Evolutionary conservation across 148 eudicot species (phyloP), one percentile per base, ranked within the genome.

Genomic region (Diospyros lotus): DNA sequence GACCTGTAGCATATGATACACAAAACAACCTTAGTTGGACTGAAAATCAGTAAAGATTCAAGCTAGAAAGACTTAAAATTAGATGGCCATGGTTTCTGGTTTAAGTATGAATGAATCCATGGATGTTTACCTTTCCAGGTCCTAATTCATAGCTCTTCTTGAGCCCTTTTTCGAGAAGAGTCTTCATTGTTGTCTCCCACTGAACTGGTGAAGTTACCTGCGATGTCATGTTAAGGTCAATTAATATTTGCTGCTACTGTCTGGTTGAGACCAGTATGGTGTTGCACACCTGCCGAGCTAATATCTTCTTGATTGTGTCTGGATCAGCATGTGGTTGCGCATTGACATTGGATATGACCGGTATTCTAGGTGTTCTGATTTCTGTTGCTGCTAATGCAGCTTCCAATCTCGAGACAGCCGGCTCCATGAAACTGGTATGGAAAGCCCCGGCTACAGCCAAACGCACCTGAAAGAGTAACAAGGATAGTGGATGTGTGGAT

Each of bases 121-220:
- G 59, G 12, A 55, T 7, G 14, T 68, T 9, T 84, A 87, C 98
- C 97, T 91, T 94, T 86, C 98, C 98, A 44, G 95, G 98, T 77
- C 97, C 98, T 73, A 91, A 72, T 79, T 94, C 97, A 45, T 91
- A 91, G 87, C 95, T 90, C 85, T 90, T 94, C 61, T 81, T 84
- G 82, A 94, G 76, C 61, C 97, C 98, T 82, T 79, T 83, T 73
- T 75, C 69, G 6, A 94, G 81, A 70, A 94, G 84, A 58, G 90
- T 88, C 81, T 88, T 91, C 82, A 91, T 77, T 15, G 97, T 91
- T 63, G 95, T 88, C 80, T 94, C 98, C 98, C 97, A 91, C 78
- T 94, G 97, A 80, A 94, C 95, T 6, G 97, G 97, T 73, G 93
- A 94, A 7, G 97, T 94, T 78, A 89, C 98, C 98, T 94, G 69